Conservation (phyloP, 129 eudicot species). For the Flaveria bidentis region DNA sequence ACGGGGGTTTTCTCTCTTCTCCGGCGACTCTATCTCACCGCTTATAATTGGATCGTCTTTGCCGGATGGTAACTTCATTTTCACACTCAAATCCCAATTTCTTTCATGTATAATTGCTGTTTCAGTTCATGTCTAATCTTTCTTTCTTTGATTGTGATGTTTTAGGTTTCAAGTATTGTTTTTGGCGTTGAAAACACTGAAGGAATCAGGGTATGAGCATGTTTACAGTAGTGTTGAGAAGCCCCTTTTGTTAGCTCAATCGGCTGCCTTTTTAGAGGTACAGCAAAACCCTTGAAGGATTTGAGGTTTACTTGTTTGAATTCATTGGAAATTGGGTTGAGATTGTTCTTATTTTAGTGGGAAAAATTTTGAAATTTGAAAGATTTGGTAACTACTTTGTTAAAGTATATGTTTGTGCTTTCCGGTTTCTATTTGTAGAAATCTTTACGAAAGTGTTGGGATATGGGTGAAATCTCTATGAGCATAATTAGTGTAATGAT, state of each 20-base stretch:
- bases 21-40: constrained; percentile 57
- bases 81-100: background rate
- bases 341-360: background rate
- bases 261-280: constrained; percentile 95
- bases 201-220: constrained; percentile 64
- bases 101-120: background rate
- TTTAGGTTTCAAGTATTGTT: constrained; percentile 75
- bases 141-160: background rate
- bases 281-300: constrained; percentile 16
- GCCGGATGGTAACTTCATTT: constrained; percentile 61
- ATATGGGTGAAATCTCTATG: constrained; percentile 16
- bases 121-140: background rate
- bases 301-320: background rate
- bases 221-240: constrained; percentile 79
- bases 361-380: constrained; percentile 27
- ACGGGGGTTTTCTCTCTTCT: constrained; percentile 49
- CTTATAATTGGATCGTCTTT: constrained; percentile 83
- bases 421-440: constrained; percentile 23
- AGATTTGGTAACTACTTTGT: constrained; percentile 19
- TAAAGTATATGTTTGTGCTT: constrained; percentile 18
- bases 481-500: background rate
- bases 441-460: constrained; percentile 8
- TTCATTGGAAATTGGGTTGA: background rate
- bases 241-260: constrained; percentile 83
- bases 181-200: constrained; percentile 67